Base-by-base conservation (phyloP, 1,139 yeast genomes). In the Candida buenavistaensis region DNA sequence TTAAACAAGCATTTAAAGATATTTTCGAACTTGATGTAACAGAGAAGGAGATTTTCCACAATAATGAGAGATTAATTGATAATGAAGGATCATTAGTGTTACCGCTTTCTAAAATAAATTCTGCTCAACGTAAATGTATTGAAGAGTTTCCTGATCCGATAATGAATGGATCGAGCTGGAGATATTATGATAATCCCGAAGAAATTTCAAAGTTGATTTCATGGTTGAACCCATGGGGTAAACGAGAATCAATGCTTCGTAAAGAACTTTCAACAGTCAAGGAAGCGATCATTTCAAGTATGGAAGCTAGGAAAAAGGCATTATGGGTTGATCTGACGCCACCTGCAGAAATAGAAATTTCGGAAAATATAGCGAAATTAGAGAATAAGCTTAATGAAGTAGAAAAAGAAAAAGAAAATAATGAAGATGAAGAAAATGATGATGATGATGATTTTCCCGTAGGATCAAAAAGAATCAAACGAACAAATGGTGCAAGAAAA, bases 171-270 rank as follows among this genome's bases (percentile, higher is more conserved):
- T 48, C 61, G 6, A 72, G 74, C 29, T 88, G 96, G 92, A 78
- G 88, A 47, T 82, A 57, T 50, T 86, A 74, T 48, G 96, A 89
- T 41, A 62, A 59, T 1, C 71, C 75, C 1, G 76, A 72, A 8
- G 83, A 85, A 36, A 57, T 90, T 23, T 75, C 72, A 2, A 55
- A 54, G n/a, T 57, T 92, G 20, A 44, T 82, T 6, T 53, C 61
- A 9, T 85, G 95, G 88, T 67, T 90, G 36, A 80, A 83, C 49
- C 81, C 78, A 6, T 76, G 81, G 72, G 97, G 97, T 3, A 66
- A 64, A 35, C 68, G 96, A 30, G 98, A 92, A 53, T 69, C 80
- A 7, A 69, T 64, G 26, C 68, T 92, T 30, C 62, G 75, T 24
- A 82, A 82, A 44, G 96, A 87, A 50, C 58, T 89, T 34, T 46